Percentiles rank a stretch among this genome's conserved stretches.
These are phyloP conservation scores for Psilocybe cyanescens DNA, from an alignment of 768 basidiomycete species.

Conservation along the genomic window DNA sequence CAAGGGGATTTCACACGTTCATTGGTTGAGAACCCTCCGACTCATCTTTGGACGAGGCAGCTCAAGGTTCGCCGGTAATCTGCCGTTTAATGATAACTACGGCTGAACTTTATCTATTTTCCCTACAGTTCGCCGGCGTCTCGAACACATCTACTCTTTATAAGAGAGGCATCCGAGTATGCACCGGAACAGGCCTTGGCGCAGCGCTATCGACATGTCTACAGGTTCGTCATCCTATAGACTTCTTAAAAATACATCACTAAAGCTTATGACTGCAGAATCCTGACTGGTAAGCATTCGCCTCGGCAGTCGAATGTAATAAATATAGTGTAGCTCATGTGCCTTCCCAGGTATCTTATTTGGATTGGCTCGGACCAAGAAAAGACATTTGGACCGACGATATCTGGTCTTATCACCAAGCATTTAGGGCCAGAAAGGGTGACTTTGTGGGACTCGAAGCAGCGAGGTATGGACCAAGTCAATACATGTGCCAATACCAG, in stretches of 20 bases:
- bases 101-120: not conserved
- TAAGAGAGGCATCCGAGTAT: conserved; percentile 81
- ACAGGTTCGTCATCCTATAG: conserved; percentile 53
- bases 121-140: conserved; percentile 71
- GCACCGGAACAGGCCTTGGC: conserved; percentile 85
- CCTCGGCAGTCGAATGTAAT: not conserved
- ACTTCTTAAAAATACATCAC: conserved; percentile 2
- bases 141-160: conserved; percentile 80
- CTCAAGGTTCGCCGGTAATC: conserved; percentile 58
- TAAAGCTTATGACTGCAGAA: conserved; percentile 33
- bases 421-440: conserved; percentile 72
- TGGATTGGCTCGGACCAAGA: conserved; percentile 88
- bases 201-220: conserved; percentile 82
- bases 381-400: conserved; percentile 84
- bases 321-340: not conserved
- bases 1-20: conserved; percentile 83
- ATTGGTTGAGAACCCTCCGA: conserved; percentile 75
- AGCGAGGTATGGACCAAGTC: conserved; percentile 46
- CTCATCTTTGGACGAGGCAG: conserved; percentile 76
- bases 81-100: not conserved
- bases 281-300: conserved; percentile 46
- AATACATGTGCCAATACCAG: not conserved
- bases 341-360: conserved; percentile 65
- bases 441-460: conserved; percentile 80
- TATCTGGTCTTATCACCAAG: conserved; percentile 68